Conservation (phyloP, 768 basidiomycete species). For the Kwoniella dejecticola region DNA sequence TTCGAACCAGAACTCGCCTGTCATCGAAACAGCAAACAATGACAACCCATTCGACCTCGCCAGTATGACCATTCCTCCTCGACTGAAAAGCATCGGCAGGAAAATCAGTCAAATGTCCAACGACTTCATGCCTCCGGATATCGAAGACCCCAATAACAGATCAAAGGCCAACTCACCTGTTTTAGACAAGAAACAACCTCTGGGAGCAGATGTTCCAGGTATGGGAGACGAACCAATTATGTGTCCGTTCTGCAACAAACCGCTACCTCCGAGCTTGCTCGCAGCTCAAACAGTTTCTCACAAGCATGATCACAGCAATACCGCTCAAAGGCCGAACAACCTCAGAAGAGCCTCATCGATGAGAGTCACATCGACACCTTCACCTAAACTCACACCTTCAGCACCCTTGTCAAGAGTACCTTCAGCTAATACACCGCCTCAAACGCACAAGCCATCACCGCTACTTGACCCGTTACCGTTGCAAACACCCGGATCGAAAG, state of each 20-base stretch:
- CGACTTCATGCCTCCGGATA: conserved; percentile 25
- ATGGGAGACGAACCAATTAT: conserved; percentile 50
- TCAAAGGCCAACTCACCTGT: neutral
- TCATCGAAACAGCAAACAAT: neutral
- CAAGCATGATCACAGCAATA: conserved; percentile 14
- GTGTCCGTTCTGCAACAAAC: conserved; percentile 50
- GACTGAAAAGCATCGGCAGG: conserved; percentile 38
- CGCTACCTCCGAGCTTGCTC: conserved; percentile 42
- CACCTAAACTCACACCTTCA: conserved; percentile 4
- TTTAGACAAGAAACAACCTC: conserved; percentile 5
- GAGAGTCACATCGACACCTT: conserved; percentile 5
- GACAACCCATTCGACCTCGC: conserved; percentile 21
- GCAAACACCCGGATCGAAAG: conserved; percentile 9
- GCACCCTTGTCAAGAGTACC: conserved; percentile 12
- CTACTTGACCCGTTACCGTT: conserved; percentile 25
- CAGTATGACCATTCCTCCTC: conserved; percentile 29
- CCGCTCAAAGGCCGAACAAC: neutral
- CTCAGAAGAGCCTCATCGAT: conserved; percentile 9
- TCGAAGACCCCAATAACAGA: too few species aligned
- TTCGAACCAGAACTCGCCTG: conserved; percentile 12
- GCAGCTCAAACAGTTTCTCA: conserved; percentile 20
- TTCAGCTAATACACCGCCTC: conserved; percentile 1
- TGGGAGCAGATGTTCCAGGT: conserved; percentile 36
- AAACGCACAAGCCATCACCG: neutral
- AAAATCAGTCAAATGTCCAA: conserved; percentile 38